Conservation (phyloP, 2,329 filamentous ascomycete species). For the Karstenula rhodostoma region DNA sequence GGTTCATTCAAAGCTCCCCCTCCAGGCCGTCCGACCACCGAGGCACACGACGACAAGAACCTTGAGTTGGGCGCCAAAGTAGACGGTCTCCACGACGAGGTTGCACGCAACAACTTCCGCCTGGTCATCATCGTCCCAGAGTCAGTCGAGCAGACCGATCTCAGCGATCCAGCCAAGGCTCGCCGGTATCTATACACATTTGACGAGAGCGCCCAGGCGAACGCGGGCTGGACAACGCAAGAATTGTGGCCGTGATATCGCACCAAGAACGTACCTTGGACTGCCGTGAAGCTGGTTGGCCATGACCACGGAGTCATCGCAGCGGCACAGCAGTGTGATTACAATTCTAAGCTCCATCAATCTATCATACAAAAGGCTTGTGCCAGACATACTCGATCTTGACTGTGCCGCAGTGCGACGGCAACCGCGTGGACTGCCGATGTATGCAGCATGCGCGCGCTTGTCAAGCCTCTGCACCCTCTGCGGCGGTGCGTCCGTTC, state of each 20-base stretch:
- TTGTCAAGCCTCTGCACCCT: not conserved
- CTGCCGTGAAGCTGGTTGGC: not conserved
- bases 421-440: conserved; percentile 8
- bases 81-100: conserved; percentile 71
- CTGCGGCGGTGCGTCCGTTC: not conserved
- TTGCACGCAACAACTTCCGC: conserved; percentile 79
- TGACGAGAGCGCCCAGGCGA: conserved; percentile 52
- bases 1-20: conserved; percentile 70
- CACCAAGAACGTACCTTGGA: not conserved
- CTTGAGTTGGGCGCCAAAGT: conserved; percentile 69
- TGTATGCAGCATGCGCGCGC: conserved; percentile 4
- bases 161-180: conserved; percentile 70
- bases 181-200: conserved; percentile 74
- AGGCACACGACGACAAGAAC: conserved; percentile 55
- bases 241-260: conserved; percentile 49
- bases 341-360: conserved; percentile 16
- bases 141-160: conserved; percentile 77
- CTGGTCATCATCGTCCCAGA: conserved; percentile 87
- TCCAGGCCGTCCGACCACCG: conserved; percentile 56
- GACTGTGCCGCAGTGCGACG: conserved; percentile 15
- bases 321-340: conserved; percentile 17
- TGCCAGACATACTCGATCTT: conserved; percentile 2
- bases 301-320: conserved; percentile 6
- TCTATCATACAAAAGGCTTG: conserved; percentile 16
- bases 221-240: conserved; percentile 65